These are phyloP conservation scores for Penicillium subrubescens DNA, from an alignment of 495 filamentous ascomycete genomes.

Conservation along the genomic window DNA sequence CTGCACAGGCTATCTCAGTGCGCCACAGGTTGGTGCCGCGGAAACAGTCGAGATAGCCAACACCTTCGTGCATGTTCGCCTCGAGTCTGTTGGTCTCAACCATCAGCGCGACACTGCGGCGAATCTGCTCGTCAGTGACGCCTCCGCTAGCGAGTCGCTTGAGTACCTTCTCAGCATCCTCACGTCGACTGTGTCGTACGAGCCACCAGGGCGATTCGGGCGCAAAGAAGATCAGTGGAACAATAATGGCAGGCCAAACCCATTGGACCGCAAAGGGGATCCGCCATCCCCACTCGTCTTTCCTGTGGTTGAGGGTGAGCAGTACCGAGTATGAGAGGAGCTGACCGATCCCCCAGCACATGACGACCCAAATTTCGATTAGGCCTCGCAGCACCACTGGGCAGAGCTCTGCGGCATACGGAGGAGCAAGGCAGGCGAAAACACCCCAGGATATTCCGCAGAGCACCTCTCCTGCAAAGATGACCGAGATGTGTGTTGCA, in stretches of 20 bases:
- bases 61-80: conserved; percentile 60
- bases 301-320: conserved; percentile 53
- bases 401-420: conserved; percentile 74
- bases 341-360: conserved; percentile 76
- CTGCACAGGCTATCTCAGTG: conserved; percentile 72
- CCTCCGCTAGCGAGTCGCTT: conserved; percentile 57
- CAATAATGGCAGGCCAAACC: conserved; percentile 76
- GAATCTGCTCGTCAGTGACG: background rate
- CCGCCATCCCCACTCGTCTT: conserved; percentile 62
- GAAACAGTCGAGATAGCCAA: conserved; percentile 70
- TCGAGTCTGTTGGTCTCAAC: conserved; percentile 45
- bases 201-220: conserved; percentile 82
- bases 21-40: conserved; percentile 67
- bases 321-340: conserved; percentile 69
- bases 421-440: conserved; percentile 72
- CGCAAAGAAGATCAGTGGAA: conserved; percentile 65
- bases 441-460: conserved; percentile 77
- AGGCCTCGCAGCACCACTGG: conserved; percentile 68
- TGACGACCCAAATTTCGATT: conserved; percentile 73
- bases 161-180: conserved; percentile 65
- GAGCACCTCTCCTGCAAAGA: conserved; percentile 69
- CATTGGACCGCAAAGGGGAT: conserved; percentile 72
- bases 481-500: conserved; percentile 24
- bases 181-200: conserved; percentile 63
- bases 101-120: background rate